Percentiles rank a stretch among this genome's conserved stretches.
phyloP scores from a whole-genome alignment of 331 rosid species.

The Quercus phellos region DNA sequence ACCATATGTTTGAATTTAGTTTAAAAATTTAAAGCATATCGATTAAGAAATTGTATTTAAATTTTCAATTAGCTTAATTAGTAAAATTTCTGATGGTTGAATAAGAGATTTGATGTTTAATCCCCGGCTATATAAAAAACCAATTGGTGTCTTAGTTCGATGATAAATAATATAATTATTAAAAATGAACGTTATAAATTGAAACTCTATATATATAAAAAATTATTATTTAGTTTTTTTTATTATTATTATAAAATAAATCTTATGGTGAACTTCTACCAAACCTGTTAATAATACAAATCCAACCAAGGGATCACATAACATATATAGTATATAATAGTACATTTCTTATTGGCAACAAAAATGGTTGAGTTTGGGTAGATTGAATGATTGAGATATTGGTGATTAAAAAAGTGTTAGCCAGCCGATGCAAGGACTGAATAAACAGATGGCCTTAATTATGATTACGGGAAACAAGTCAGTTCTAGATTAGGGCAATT shows the following conservation, averaged over 20 bases:
- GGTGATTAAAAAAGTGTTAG: constrained; percentile 2
- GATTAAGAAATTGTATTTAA: no score
- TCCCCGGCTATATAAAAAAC: rapidly evolving
- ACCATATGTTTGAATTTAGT: no score
- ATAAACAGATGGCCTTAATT: constrained; percentile 44
- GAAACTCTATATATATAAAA: no score
- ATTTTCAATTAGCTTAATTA: no score
- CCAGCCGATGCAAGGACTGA: neutral
- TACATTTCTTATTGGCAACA: neutral
- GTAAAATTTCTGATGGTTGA: rapidly evolving
- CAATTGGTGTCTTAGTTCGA: rapidly evolving
- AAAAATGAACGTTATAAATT: rapidly evolving
- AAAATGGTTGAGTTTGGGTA: neutral
- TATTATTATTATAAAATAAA: neutral
- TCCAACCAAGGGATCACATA: neutral
- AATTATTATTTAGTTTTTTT: no score
- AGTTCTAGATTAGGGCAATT: constrained; percentile 21
- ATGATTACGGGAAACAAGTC: constrained; percentile 32
- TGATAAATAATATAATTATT: rapidly evolving
- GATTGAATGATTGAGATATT: neutral
- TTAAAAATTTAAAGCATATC: no score
- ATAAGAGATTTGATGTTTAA: no score
- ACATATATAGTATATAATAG: neutral
- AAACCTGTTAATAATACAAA: neutral
- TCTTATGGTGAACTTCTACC: neutral